Evolutionary conservation across 2,329 filamentous ascomycete genomes (phyloP), one percentile per base, ranked within the genome.

Genomic region (Mycocentrospora acerina): DNA sequence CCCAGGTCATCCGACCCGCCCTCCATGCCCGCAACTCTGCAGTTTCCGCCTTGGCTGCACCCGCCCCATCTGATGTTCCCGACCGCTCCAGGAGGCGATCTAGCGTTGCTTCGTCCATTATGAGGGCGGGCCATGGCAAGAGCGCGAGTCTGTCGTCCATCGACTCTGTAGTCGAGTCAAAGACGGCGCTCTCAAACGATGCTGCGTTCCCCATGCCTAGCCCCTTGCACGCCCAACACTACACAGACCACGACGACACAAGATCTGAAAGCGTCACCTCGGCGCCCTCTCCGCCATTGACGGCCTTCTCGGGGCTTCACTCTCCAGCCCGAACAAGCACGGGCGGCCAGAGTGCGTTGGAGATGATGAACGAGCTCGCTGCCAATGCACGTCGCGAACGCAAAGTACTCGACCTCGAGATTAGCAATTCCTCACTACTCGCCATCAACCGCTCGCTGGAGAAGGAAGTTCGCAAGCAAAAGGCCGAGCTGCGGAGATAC

Each of bases 381-480:
- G 80, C 86, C n/a, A 93, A 89, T 62, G 93, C 93, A 11, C 81
- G 93, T 19, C 81, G 89, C 24, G 93, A 97, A 67, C 82, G 93
- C 45, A 98, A 97, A 71, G 90, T 98, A 1, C 80, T 97, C 52
- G 93, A 98, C 64, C 74, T 98, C 5, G 89, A 98, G 64, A 98
- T 98, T 48, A 95, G 87, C 38, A 98, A 98, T 60, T 93, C 89
- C 1, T 96, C 90, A 1, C 77, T 98, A 3, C 80, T 95, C 40
- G 93, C 93, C 27, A 97, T 98, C 70, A 98, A 98, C 62, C 80
- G 90, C 36, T 93, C 90, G 0, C 72, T 98, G 0, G 93, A 98
- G 69, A 81, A 89, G 16, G 89, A 97, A 62, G 78, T 98, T 56
- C 82, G 90, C 17, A 95, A 95, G 62, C 91, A 97, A 59, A 91